These are phyloP conservation scores for Chaetomium sp. DNA, from an alignment of 2,329 filamentous ascomycete species.

Conservation along the genomic window DNA sequence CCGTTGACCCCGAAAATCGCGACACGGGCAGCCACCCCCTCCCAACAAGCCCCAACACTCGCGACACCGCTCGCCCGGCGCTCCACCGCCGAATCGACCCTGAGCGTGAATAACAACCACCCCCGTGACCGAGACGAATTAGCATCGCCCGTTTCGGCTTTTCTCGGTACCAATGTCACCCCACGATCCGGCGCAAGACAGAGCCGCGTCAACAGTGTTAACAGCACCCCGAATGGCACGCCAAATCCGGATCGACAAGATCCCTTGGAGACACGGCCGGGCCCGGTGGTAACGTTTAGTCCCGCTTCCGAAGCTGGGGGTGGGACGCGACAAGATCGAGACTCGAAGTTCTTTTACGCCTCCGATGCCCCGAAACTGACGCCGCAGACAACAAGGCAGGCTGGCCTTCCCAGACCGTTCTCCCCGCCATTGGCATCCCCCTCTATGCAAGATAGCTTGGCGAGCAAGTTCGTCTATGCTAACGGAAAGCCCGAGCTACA, in stretches of 20 bases:
- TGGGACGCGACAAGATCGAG: conserved; percentile 41
- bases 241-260: conserved; percentile 53
- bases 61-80: conserved; percentile 49
- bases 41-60: conserved; percentile 40
- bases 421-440: conserved; percentile 42
- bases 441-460: conserved; percentile 39
- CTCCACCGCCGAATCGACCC: conserved; percentile 18
- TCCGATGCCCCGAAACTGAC: conserved; percentile 64
- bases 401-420: conserved; percentile 39
- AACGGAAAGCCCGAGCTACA: conserved; percentile 62
- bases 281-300: conserved; percentile 45
- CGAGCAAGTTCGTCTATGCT: conserved; percentile 74
- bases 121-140: conserved; percentile 50
- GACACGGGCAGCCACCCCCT: conserved; percentile 35
- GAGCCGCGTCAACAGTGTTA: conserved; percentile 68
- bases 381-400: conserved; percentile 36
- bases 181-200: conserved; percentile 76
- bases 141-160: conserved; percentile 55
- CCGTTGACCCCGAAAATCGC: conserved; percentile 61
- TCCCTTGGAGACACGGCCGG: conserved; percentile 46
- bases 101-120: conserved; percentile 27
- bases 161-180: conserved; percentile 70
- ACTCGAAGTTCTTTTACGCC: conserved; percentile 88
- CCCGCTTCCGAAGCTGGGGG: conserved; percentile 42
- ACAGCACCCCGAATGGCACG: conserved; percentile 66